A percentile compares a stretch with the other conserved stretches of the same genome.
Evolutionary conservation across 148 eudicot genomes (phyloP).

Genomic region (Rhododendron kiyosumense): DNA sequence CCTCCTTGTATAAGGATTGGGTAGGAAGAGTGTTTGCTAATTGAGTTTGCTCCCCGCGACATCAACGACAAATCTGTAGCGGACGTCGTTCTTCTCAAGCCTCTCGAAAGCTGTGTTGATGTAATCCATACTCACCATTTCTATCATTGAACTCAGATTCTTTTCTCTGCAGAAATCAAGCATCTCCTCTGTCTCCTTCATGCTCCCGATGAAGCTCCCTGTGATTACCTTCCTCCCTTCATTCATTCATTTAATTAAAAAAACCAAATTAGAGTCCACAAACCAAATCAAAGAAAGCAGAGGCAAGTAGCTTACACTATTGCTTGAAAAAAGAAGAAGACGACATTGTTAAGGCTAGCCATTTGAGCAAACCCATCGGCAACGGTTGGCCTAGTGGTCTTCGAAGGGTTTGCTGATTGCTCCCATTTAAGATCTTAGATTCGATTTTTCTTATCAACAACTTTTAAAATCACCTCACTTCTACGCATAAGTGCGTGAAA

Average conservation of each 20-base stretch:
- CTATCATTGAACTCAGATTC: conserved; percentile 54
- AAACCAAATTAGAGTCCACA: background rate
- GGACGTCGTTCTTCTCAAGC: conserved; percentile 87
- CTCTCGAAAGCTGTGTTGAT: conserved; percentile 75
- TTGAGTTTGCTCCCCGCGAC: conserved; percentile 73
- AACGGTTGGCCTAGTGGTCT: too few relatives aligned
- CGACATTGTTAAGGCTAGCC: too few relatives aligned
- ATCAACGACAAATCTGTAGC: conserved; percentile 82
- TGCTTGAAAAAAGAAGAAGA: background rate
- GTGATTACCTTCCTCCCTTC: conserved; percentile 79
- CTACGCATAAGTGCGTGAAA: too few relatives aligned
- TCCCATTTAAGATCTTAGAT: too few relatives aligned
- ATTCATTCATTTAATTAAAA: background rate
- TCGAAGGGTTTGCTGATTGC: too few relatives aligned
- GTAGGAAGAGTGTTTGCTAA: background rate
- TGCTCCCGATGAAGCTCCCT: conserved; percentile 87
- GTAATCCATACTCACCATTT: conserved; percentile 81
- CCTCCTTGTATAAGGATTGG: background rate
- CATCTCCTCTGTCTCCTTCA: conserved; percentile 80
- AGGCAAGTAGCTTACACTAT: background rate
- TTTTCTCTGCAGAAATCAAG: conserved; percentile 76
- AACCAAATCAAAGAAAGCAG: background rate
- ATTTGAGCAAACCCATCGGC: too few relatives aligned
- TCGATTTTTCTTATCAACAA: too few relatives aligned
- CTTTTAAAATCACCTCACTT: too few relatives aligned